Percentiles rank a stretch among this genome's conserved stretches.
Conservation (phyloP, 306 rosid species). For the Biancaea sappan region DNA sequence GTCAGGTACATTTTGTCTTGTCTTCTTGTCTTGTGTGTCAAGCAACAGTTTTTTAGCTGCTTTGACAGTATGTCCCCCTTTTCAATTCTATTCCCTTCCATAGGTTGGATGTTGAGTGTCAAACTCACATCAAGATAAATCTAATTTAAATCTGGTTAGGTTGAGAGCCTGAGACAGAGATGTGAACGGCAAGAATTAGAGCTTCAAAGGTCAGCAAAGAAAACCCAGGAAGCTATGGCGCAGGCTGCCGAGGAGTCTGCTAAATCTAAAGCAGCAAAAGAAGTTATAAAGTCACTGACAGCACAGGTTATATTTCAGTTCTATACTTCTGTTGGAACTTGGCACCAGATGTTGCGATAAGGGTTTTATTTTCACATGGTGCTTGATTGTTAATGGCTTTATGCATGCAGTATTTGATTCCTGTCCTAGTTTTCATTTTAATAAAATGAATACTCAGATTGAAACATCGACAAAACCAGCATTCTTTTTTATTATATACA, state of each 20-base stretch:
- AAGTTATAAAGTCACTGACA: constrained; percentile 92
- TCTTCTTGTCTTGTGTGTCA: too few species aligned
- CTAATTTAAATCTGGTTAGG: constrained; percentile 51
- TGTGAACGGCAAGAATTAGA: constrained; percentile 84
- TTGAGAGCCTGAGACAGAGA: constrained; percentile 78
- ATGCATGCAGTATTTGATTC: not conserved
- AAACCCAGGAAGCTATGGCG: constrained; percentile 81
- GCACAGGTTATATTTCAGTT: constrained; percentile 68
- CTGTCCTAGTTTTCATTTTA: constrained; percentile 1
- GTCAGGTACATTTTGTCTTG: constrained; percentile 61
- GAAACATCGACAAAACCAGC: constrained; percentile 6
- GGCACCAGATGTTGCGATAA: constrained; percentile 20
- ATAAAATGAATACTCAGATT: constrained; percentile 18
- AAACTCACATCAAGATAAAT: not conserved
- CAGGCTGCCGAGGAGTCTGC: constrained; percentile 84
- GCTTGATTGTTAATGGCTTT: not conserved
- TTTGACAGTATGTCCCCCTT: not conserved
- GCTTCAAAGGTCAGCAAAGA: constrained; percentile 82
- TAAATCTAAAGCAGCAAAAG: constrained; percentile 92
- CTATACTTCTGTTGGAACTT: constrained; percentile 30
- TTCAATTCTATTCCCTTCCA: not conserved
- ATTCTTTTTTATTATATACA: not conserved
- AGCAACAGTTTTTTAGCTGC: constrained; percentile 4
- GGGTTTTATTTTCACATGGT: constrained; percentile 22
- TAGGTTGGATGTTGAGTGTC: not conserved